Conservation (phyloP, 1,284 basidiomycete genomes). For the Malassezia nana region DNA sequence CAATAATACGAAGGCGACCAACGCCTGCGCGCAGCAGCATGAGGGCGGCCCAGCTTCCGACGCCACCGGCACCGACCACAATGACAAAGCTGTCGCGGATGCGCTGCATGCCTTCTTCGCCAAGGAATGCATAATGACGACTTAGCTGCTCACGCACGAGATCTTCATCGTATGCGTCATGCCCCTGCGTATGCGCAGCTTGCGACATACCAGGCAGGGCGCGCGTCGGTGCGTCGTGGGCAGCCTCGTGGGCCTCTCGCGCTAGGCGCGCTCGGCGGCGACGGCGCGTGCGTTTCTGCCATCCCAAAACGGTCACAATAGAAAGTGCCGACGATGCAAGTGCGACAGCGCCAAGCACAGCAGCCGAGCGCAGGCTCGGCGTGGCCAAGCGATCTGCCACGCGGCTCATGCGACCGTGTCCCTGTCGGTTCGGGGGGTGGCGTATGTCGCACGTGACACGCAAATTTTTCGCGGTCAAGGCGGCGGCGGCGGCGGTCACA, state of each 20-base stretch:
- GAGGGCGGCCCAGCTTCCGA: constrained; percentile 86
- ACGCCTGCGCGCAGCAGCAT: constrained; percentile 56
- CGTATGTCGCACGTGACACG: constrained; percentile 11
- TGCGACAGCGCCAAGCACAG: constrained; percentile 28
- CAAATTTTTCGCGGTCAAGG: constrained; percentile 8
- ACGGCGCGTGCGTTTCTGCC: constrained; percentile 23
- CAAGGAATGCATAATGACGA: constrained; percentile 88
- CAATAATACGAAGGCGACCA: constrained; percentile 38
- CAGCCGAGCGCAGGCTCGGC: constrained; percentile 4
- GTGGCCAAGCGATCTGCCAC: neutral
- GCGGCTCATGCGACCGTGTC: neutral
- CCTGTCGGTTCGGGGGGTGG: neutral
- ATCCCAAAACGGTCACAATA: constrained; percentile 25
- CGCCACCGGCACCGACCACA: constrained; percentile 87
- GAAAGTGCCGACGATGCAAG: constrained; percentile 35
- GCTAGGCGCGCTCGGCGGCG: constrained; percentile 24
- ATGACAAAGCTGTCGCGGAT: constrained; percentile 70
- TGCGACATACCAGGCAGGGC: neutral
- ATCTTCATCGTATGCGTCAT: constrained; percentile 40
- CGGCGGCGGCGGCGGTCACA: neutral
- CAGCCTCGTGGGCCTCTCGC: neutral
- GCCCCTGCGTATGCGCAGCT: constrained; percentile 7
- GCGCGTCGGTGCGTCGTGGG: neutral
- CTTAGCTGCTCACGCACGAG: constrained; percentile 61
- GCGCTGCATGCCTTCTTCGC: constrained; percentile 73